A percentile compares a stretch with the other conserved stretches of the same genome.
These are phyloP conservation scores for Chaetomidium leptoderma DNA, from an alignment of 495 filamentous ascomycete species.

Conservation along the genomic window DNA sequence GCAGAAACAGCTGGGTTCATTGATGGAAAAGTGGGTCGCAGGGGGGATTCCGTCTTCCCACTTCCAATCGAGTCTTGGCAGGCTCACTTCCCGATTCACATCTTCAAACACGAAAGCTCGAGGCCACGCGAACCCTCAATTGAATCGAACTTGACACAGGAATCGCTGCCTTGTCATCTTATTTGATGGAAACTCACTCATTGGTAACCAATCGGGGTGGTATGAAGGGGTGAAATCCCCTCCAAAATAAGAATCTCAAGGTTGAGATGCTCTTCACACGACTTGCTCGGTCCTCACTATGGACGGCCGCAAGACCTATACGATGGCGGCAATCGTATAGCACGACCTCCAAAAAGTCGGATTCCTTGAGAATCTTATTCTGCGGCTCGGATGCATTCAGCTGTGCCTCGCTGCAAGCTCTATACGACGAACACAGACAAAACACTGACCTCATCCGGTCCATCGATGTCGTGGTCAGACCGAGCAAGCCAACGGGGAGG, in stretches of 20 bases:
- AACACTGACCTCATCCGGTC: constrained; percentile 61
- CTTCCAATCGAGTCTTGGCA: neutral
- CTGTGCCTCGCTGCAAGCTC: constrained; percentile 66
- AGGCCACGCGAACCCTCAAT: neutral
- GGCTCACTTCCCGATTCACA: neutral
- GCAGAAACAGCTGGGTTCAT: too few species aligned
- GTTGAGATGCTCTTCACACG: neutral
- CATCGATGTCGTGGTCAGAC: constrained; percentile 83
- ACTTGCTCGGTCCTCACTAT: neutral
- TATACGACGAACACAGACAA: constrained; percentile 56
- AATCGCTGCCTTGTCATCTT: too few species aligned
- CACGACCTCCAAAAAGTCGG: constrained; percentile 26
- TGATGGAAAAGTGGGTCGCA: constrained; percentile 1
- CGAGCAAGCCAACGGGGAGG: constrained; percentile 69
- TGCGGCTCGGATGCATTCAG: constrained; percentile 95
- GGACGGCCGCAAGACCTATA: neutral
- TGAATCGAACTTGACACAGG: neutral
- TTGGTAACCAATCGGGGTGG: neutral
- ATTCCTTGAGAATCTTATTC: constrained; percentile 84
- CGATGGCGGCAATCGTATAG: neutral
- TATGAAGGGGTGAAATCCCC: neutral
- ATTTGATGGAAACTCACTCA: neutral
- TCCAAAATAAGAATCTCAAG: neutral
- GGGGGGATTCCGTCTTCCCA: neutral
- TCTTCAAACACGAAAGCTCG: neutral